phyloP scores from a whole-genome alignment of 495 filamentous ascomycete genomes.

The Xylaria scruposa region DNA sequence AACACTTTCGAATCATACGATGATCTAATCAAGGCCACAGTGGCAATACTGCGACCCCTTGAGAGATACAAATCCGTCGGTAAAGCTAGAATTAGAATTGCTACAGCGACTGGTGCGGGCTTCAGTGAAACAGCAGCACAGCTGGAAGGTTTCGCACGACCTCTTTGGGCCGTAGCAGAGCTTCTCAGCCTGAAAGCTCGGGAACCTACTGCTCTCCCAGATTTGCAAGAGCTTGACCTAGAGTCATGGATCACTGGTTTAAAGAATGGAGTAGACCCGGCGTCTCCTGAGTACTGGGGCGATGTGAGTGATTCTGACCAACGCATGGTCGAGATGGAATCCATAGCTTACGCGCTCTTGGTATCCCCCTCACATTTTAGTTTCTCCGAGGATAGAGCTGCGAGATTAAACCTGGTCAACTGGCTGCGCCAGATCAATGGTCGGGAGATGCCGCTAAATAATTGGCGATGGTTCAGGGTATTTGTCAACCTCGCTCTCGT shows the following conservation, averaged over 20 bases:
- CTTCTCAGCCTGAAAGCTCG: neutral
- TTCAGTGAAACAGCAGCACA: constrained; percentile 6
- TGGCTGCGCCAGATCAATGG: neutral
- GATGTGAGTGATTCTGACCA: neutral
- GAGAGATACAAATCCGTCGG: neutral
- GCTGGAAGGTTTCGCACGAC: neutral
- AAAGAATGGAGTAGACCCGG: neutral
- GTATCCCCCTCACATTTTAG: neutral
- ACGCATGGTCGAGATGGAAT: constrained; percentile 7
- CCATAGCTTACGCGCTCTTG: constrained; percentile 1
- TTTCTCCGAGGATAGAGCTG: neutral
- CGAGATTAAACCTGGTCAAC: neutral
- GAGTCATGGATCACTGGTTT: neutral
- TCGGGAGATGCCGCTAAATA: neutral
- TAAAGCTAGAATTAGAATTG: neutral
- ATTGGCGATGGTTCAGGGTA: constrained; percentile 5
- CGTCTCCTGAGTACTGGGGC: constrained; percentile 1
- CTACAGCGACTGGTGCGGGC: neutral
- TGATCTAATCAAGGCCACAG: neutral
- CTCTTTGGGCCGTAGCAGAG: constrained; percentile 2
- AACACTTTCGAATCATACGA: neutral
- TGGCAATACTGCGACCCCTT: neutral
- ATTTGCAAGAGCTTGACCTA: neutral
- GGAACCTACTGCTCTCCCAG: neutral
- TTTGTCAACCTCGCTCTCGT: constrained; percentile 4